These are phyloP conservation scores for Eimeria praecox DNA, from an alignment of 169 alveolate genomes.

Conservation along the genomic window DNA sequence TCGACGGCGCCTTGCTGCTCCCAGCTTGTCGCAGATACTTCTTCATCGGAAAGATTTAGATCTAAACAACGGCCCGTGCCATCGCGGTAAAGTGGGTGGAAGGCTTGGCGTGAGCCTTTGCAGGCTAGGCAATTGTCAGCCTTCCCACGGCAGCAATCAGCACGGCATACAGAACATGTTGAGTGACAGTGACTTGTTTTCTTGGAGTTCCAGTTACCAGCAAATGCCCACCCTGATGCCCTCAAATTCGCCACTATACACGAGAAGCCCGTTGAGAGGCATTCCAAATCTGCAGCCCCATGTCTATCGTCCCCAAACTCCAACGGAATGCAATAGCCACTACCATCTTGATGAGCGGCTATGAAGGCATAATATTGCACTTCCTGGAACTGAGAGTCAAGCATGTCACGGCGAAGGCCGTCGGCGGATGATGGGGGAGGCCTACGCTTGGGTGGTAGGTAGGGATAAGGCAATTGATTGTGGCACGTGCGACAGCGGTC, in stretches of 20 bases:
- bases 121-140: slow-evolving; percentile 79
- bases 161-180: slow-evolving; percentile 68
- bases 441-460: neutral
- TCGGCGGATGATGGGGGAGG: neutral
- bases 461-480: slow-evolving; percentile 51
- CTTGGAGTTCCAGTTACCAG: neutral
- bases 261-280: neutral
- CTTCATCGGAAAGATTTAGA: neutral
- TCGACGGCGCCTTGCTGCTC: neutral
- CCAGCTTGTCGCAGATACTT: neutral
- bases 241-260: neutral
- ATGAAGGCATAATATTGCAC: slow-evolving; percentile 46
- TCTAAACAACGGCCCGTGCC: slow-evolving; percentile 77
- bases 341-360: slow-evolving; percentile 72
- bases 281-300: neutral
- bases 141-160: slow-evolving; percentile 71
- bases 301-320: slow-evolving; percentile 16
- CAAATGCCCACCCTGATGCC: neutral
- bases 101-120: neutral
- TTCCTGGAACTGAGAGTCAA: neutral
- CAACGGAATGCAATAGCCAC: slow-evolving; percentile 68
- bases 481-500: slow-evolving; percentile 65
- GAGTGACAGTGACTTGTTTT: slow-evolving; percentile 73
- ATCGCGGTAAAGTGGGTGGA: slow-evolving; percentile 64
- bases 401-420: neutral